Conservation (phyloP, 129 eudicot species). For the Arctium lappa region DNA sequence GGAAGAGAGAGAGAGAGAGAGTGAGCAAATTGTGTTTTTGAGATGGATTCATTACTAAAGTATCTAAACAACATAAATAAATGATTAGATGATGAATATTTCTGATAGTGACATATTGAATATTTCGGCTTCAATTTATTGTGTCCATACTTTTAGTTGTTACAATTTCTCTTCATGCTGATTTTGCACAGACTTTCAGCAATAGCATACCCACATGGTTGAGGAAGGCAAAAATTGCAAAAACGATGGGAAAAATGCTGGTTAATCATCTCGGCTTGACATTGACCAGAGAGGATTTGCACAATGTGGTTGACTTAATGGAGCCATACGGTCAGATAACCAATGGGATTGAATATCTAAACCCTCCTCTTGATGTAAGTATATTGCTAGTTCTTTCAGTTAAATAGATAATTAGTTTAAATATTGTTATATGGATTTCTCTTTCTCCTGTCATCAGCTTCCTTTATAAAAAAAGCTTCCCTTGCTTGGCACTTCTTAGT, state of each 20-base stretch:
- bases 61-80: neutral
- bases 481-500: neutral
- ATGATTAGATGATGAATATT: neutral
- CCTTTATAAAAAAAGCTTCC: neutral
- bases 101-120: neutral
- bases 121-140: neutral
- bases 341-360: constrained; percentile 67
- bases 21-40: neutral
- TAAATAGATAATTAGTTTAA: neutral
- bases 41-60: neutral
- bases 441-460: neutral
- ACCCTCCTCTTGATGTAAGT: constrained; percentile 80
- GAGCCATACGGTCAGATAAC: constrained; percentile 91
- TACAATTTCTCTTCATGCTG: neutral
- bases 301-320: constrained; percentile 82
- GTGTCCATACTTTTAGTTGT: neutral
- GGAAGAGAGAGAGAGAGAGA: neutral
- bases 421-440: neutral
- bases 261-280: constrained; percentile 89
- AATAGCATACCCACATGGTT: constrained; percentile 62
- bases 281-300: constrained; percentile 79
- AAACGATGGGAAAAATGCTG: constrained; percentile 54
- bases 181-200: constrained; percentile 61
- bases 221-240: constrained; percentile 54
- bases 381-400: constrained; percentile 15